Percentiles rank a stretch among this genome's conserved stretches.
Conservation (phyloP, 768 basidiomycete species). For the Serendipita sp. region DNA sequence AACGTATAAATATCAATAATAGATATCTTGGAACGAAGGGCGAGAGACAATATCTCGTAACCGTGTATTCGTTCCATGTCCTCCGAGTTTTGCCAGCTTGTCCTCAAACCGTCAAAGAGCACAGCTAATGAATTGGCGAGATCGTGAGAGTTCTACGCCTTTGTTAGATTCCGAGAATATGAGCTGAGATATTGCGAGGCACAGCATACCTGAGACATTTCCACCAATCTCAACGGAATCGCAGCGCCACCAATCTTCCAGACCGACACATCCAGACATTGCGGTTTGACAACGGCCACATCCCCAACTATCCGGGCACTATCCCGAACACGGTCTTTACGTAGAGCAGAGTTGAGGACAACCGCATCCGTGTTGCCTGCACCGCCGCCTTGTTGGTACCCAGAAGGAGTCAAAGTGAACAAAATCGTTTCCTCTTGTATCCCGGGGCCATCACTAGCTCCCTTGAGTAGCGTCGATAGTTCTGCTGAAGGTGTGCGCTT, state of each 20-base stretch:
- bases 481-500: slow-evolving; percentile 16
- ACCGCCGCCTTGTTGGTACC: not conserved
- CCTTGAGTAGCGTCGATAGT: slow-evolving; percentile 29
- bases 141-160: slow-evolving; percentile 51
- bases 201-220: slow-evolving; percentile 48
- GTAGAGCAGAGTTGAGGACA: not conserved
- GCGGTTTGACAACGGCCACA: slow-evolving; percentile 42
- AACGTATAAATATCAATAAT: slow-evolving; percentile 68
- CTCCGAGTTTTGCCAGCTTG: slow-evolving; percentile 86
- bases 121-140: slow-evolving; percentile 56
- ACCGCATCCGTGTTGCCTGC: not conserved
- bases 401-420: slow-evolving; percentile 12
- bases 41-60: slow-evolving; percentile 69
- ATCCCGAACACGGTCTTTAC: not conserved
- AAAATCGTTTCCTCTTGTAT: slow-evolving; percentile 13
- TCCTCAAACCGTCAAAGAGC: slow-evolving; percentile 58
- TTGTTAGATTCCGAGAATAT: not conserved
- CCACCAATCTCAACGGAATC: slow-evolving; percentile 54
- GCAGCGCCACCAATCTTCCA: slow-evolving; percentile 76
- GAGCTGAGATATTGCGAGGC: not conserved
- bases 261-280: slow-evolving; percentile 53
- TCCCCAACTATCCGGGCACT: slow-evolving; percentile 26
- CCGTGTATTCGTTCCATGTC: slow-evolving; percentile 86
- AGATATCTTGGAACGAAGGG: slow-evolving; percentile 52
- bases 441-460: slow-evolving; percentile 26